Conservation (phyloP, 169 alveolate genomes). For the Plasmodium yoelii region DNA sequence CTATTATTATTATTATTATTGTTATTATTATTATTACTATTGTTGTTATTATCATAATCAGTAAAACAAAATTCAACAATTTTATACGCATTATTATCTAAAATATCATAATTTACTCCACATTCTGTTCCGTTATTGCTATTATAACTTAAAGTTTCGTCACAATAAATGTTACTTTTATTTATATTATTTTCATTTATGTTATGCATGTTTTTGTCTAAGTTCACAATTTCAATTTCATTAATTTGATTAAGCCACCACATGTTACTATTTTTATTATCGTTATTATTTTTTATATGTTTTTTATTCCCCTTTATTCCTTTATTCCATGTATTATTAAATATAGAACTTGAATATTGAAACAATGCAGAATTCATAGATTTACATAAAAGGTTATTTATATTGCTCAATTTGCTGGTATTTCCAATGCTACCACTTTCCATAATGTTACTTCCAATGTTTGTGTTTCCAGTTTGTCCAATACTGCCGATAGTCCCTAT, state of each 20-base stretch:
- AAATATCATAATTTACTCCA: slow-evolving; percentile 49
- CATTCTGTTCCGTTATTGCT: slow-evolving; percentile 46
- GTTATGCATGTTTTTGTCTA: slow-evolving; percentile 8
- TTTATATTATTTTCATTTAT: slow-evolving; percentile 8
- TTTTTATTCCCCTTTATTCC: slow-evolving; percentile 12
- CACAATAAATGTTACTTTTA: slow-evolving; percentile 30
- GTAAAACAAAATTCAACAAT: slow-evolving; percentile 71
- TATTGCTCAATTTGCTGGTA: not conserved
- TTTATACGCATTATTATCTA: slow-evolving; percentile 65
- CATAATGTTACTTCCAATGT: not conserved
- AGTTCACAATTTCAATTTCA: slow-evolving; percentile 14
- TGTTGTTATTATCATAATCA: slow-evolving; percentile 63
- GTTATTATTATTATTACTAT: slow-evolving; percentile 15
- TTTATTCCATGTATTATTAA: slow-evolving; percentile 45
- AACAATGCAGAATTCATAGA: slow-evolving; percentile 32
- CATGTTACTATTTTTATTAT: slow-evolving; percentile 28
- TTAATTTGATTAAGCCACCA: slow-evolving; percentile 41
- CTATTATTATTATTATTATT: slow-evolving; percentile 2
- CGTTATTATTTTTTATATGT: slow-evolving; percentile 15
- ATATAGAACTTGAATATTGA: slow-evolving; percentile 33
- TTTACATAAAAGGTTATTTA: slow-evolving; percentile 29
- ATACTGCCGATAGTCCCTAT: not conserved
- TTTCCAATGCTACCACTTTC: not conserved
- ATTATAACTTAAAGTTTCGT: slow-evolving; percentile 61
- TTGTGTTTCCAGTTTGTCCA: not conserved